These are phyloP conservation scores for Ceriops decandra DNA, from an alignment of 345 rosid genomes.

Conservation along the genomic window DNA sequence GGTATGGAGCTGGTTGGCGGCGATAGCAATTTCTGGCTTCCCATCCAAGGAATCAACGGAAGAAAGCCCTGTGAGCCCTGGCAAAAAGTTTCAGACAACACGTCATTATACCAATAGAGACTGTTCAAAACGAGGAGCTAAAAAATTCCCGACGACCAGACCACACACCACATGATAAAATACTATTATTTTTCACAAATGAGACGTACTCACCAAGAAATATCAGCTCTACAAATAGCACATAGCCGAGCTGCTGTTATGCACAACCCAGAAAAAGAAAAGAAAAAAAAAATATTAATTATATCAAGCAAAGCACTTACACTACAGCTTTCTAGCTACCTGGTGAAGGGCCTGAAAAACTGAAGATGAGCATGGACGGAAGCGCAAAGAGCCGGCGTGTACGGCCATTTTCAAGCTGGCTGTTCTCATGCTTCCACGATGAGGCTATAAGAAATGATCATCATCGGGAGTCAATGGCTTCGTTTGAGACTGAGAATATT, in stretches of 20 bases:
- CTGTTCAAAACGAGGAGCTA: not conserved
- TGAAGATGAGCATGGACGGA: slow-evolving; percentile 14
- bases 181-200: too few relatives aligned
- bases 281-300: too few relatives aligned
- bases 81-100: not conserved
- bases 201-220: slow-evolving; percentile 4
- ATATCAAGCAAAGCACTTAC: too few relatives aligned
- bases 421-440: not conserved
- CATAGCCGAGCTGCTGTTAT: too few relatives aligned
- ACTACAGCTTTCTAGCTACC: too few relatives aligned
- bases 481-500: too few relatives aligned
- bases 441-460: not conserved
- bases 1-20: too few relatives aligned
- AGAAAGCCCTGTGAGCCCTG: not conserved
- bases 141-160: not conserved
- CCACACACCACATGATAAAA: too few relatives aligned
- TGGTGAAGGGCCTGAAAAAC: too few relatives aligned
- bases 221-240: not conserved
- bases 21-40: too few relatives aligned
- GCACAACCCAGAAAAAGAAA: too few relatives aligned
- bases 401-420: slow-evolving; percentile 1
- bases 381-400: not conserved
- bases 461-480: too few relatives aligned
- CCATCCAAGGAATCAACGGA: not conserved
- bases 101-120: not conserved